Conservation (phyloP, 495 filamentous ascomycete genomes). For the Staphylotrichum longicolle region DNA sequence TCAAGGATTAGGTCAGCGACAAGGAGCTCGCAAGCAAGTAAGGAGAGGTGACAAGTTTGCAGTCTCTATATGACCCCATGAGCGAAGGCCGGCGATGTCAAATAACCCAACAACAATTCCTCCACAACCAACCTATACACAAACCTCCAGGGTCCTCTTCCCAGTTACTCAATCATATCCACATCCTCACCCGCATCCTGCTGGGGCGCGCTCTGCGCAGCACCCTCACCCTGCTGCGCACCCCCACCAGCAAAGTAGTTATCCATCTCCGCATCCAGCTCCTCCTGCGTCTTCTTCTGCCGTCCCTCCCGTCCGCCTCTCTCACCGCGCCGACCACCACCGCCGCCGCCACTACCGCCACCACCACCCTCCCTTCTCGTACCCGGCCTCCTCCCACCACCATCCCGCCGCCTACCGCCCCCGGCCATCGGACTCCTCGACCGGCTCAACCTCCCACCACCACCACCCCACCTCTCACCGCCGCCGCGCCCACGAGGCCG, state of each 20-base stretch:
- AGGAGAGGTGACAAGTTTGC: background rate
- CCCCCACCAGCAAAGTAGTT: conserved; percentile 70
- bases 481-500: conserved; percentile 58
- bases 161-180: conserved; percentile 33
- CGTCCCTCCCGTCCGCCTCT: conserved; percentile 52
- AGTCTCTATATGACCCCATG: background rate
- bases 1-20: background rate
- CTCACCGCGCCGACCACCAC: conserved; percentile 43
- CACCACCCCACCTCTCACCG: background rate
- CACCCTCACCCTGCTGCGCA: conserved; percentile 24
- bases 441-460: conserved; percentile 34
- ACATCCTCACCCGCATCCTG: conserved; percentile 25
- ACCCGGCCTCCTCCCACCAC: conserved; percentile 27
- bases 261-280: conserved; percentile 93
- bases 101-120: background rate
- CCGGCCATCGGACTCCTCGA: conserved; percentile 48
- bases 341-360: conserved; percentile 38
- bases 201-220: conserved; percentile 18
- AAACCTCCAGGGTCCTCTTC: background rate
- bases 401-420: conserved; percentile 33
- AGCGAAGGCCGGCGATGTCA: background rate
- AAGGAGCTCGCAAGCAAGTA: background rate
- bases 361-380: conserved; percentile 44
- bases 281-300: conserved; percentile 84
- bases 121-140: background rate